Evolutionary conservation across 202 grass and related monocot genomes (phyloP), one percentile per base, ranked within the genome.

Genomic region (Cymbopogon flexuosus): DNA sequence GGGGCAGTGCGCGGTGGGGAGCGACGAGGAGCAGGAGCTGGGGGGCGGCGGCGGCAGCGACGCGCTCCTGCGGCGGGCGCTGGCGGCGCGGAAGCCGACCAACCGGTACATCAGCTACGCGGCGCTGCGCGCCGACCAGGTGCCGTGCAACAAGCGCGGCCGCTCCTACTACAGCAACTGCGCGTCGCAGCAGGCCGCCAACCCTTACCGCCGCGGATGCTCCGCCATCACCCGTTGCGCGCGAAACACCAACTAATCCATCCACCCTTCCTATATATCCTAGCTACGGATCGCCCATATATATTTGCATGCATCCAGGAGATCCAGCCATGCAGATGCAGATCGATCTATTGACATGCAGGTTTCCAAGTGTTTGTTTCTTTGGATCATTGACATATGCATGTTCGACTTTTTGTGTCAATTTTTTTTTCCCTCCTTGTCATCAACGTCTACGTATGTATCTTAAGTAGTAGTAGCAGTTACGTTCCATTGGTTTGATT

Each of bases 121-220:
- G 0, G 90, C 90, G 23, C 80, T 97, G 49, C 70, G 52, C 4
- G 91, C 86, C 24, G 73, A 97, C 81, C 86, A 88, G 65, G 84
- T 93, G 33, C 93, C 93, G 18, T 84, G 82, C 81, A 76, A 45
- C 47, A 78, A 86, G 86, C 87, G 86, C 73, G 93, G 90, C 2
- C 33, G 72, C 40, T 97, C 93, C 9, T 97, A 97, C 86, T 97
- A 97, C 90, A 85, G 33, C 65, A 97, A 97, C 83, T 97, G 90
- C 86, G 83, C 21, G 10, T 57, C 75, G 5, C 80, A 78, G 60
- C 5, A 71, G 33, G 65, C 64, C 9, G 84, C 81, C 68, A 93
- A 97, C 75, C 93, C 93, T 15, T 97, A 97, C 78, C 76, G 58
- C 29, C 88, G 93, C 6, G 93, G 88, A 0, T 97, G 93, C 90